phyloP scores from a whole-genome alignment of 2,329 filamentous ascomycete genomes.

The Sphaerulina vaccinii region DNA sequence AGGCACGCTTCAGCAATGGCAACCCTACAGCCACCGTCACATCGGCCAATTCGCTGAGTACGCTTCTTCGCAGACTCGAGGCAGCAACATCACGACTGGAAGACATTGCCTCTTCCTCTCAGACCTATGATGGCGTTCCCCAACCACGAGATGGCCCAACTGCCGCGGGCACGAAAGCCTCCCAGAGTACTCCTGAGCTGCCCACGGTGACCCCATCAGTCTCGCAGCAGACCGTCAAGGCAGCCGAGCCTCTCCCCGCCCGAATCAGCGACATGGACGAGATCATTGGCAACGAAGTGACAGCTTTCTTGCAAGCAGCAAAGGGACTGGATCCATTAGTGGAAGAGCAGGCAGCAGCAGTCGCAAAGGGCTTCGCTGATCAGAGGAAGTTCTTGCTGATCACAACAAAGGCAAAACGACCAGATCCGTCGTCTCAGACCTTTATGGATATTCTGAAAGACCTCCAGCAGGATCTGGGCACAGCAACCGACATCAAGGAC shows the following conservation, averaged over 20 bases:
- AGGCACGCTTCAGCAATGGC: slow-evolving; percentile 19
- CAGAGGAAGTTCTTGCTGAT: slow-evolving; percentile 87
- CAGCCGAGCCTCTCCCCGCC: slow-evolving; percentile 60
- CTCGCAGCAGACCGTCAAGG: slow-evolving; percentile 33
- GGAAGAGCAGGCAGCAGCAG: slow-evolving; percentile 66
- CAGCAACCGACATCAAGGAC: slow-evolving; percentile 78
- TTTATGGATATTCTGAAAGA: slow-evolving; percentile 81
- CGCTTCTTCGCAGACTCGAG: slow-evolving; percentile 70
- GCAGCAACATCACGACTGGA: slow-evolving; percentile 94
- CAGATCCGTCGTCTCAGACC: slow-evolving; percentile 66
- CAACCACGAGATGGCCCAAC: slow-evolving; percentile 17
- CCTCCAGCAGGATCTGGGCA: slow-evolving; percentile 77
- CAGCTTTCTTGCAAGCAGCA: slow-evolving; percentile 75
- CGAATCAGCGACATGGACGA: slow-evolving; percentile 85
- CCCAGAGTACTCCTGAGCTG: slow-evolving; percentile 38
- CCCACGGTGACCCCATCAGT: slow-evolving; percentile 23
- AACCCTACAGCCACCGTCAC: slow-evolving; percentile 21
- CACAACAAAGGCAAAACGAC: slow-evolving; percentile 88
- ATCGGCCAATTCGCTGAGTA: slow-evolving; percentile 49
- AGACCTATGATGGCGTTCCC: slow-evolving; percentile 52
- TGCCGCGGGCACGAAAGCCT: slow-evolving; percentile 20
- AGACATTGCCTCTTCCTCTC: slow-evolving; percentile 80
- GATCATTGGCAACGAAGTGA: slow-evolving; percentile 71
- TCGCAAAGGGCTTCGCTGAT: slow-evolving; percentile 70
- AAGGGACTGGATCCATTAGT: slow-evolving; percentile 66